phyloP scores from a whole-genome alignment of 192 early-diverging fungal genomes.

The Mortierella hygrophila region DNA sequence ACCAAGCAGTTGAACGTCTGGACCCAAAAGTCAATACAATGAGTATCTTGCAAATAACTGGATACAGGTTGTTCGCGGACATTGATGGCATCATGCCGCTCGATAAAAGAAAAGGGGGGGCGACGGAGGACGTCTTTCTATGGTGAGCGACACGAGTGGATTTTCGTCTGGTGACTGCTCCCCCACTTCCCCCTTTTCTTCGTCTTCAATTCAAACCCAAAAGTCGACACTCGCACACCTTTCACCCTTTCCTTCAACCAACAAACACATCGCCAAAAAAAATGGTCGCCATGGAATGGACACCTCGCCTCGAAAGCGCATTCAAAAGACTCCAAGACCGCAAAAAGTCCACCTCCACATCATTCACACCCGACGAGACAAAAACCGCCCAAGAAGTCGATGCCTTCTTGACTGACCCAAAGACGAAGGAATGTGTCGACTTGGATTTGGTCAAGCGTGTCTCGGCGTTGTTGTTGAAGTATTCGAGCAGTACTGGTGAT shows the following conservation, averaged over 20 bases:
- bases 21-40: too few relatives aligned
- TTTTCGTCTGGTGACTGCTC: not conserved
- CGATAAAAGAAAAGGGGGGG: too few relatives aligned
- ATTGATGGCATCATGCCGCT: too few relatives aligned
- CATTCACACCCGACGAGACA: conserved; percentile 8
- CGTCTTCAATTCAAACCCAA: not conserved
- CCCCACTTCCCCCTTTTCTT: not conserved
- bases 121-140: too few relatives aligned
- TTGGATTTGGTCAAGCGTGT: conserved; percentile 34
- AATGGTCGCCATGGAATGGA: conserved; percentile 47
- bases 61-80: too few relatives aligned
- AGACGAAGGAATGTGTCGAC: conserved; percentile 13
- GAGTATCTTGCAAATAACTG: too few relatives aligned
- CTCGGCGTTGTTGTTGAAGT: conserved; percentile 30
- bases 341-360: not conserved
- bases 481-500: not conserved
- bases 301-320: conserved; percentile 45
- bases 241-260: not conserved
- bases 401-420: not conserved
- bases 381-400: conserved; percentile 15
- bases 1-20: too few relatives aligned
- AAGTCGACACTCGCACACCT: not conserved
- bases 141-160: too few relatives aligned
- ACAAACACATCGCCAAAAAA: not conserved
- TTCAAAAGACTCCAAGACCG: conserved; percentile 25